Percentiles rank a stretch among this genome's conserved stretches.
Evolutionary conservation across 2,329 filamentous ascomycete species (phyloP).

Genomic region (Lizonia empirigonia): DNA sequence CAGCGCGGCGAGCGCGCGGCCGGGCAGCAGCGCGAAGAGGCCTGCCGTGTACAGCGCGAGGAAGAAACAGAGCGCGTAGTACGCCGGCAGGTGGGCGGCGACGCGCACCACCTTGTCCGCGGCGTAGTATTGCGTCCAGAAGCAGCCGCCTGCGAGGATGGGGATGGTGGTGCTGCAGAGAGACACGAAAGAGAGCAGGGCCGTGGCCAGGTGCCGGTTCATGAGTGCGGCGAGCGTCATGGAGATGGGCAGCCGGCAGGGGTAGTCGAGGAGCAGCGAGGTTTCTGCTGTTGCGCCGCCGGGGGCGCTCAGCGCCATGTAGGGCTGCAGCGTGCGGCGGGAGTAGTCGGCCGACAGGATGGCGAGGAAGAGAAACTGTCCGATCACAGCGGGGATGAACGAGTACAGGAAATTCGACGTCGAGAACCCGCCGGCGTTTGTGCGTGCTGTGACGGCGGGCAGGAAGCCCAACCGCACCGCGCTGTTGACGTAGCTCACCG

Average conservation of each 20-base stretch:
- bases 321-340: constrained; percentile 70
- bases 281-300: constrained; percentile 66
- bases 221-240: constrained; percentile 62
- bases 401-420: constrained; percentile 86
- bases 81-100: constrained; percentile 74
- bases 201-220: constrained; percentile 70
- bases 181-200: constrained; percentile 64
- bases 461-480: constrained; percentile 72
- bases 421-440: constrained; percentile 71
- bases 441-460: constrained; percentile 67
- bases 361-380: constrained; percentile 68
- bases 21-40: constrained; percentile 63
- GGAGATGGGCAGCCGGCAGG: constrained; percentile 68
- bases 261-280: constrained; percentile 73
- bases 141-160: constrained; percentile 70
- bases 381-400: constrained; percentile 72
- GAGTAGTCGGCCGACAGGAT: constrained; percentile 71
- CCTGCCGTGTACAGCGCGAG: constrained; percentile 72
- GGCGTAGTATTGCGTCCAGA: constrained; percentile 71
- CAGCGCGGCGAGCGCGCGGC: constrained; percentile 66
- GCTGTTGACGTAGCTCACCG: constrained; percentile 77
- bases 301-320: constrained; percentile 65
- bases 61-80: constrained; percentile 73
- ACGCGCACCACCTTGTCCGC: constrained; percentile 51
- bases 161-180: constrained; percentile 67